Evolutionary conservation across 1,139 yeast species (phyloP), one percentile per base, ranked within the genome.

Genomic region (Magnusiomyces tetraspermus): DNA sequence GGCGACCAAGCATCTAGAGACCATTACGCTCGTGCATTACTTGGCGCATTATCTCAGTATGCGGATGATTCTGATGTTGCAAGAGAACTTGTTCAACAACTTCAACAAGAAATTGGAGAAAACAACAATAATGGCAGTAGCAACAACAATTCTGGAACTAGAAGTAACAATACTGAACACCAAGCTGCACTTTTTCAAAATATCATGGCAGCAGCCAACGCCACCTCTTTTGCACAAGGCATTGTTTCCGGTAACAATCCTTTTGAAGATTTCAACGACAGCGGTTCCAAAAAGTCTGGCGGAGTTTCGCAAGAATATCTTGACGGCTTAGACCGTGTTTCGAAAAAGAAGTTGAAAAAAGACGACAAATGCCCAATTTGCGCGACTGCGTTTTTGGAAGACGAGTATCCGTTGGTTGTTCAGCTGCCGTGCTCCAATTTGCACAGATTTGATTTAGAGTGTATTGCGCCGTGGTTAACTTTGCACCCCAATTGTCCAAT

Each of bases 391-490:
- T 90, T 80, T 61, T 71, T 76, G 5, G 86, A 83, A 44, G 95
- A 88, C 64, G 73, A 79, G 50, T 82, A 84, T 61, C 96, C 97
- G 1, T 71, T 90, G 53, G 80, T 90, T 13, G 96, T 88, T 19
- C 72, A 77, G 60, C 73, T 90, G 37, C 96, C 96, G 0, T 92
- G 97, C 64, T 76, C 77, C 48, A 65, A 71, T 3, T 77, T 74
- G 48, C 97, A 90, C 67, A 75, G 76, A 41, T 90, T 86, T 67
- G 97, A 90, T 64, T 72, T 89, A 60, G 97, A 90, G 60, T 90
- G 97, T 66, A 81, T 90, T 43, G 85, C 85, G 0, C 94, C 96
- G 0, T 90, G 97, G 97, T 71, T 90, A 51, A 79, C 80, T 58
- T 72, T 82, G 55, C 84, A 86, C 62, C 74, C 83, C 1, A 88